Evolutionary conservation across 352 stramenopile species (phyloP).

Genomic region (Phytophthora aleatoria): DNA sequence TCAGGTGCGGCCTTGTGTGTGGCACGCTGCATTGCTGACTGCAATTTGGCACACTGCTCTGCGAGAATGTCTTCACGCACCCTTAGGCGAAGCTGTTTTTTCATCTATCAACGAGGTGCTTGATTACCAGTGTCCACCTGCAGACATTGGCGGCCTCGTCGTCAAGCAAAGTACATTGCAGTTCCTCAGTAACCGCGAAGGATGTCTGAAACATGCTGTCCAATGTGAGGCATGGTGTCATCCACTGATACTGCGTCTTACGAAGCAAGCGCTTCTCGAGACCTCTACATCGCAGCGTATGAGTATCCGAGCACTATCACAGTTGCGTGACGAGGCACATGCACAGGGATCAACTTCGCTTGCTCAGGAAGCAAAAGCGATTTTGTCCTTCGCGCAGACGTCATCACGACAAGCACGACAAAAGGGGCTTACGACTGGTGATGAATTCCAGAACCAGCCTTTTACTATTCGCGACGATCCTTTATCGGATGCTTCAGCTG

Average conservation of each 20-base stretch:
- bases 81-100: constrained; percentile 57
- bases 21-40: constrained; percentile 64
- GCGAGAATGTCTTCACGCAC: constrained; percentile 35
- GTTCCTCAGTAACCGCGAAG: constrained; percentile 53
- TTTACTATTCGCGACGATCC: constrained; percentile 13
- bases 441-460: not conserved
- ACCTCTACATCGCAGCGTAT: constrained; percentile 53
- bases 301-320: constrained; percentile 41
- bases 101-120: constrained; percentile 52
- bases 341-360: constrained; percentile 28
- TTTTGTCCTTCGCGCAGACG: constrained; percentile 44
- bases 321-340: constrained; percentile 44
- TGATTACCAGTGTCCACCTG: constrained; percentile 51
- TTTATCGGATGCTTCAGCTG: constrained; percentile 8
- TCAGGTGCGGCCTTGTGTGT: constrained; percentile 57
- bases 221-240: constrained; percentile 38
- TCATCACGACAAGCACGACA: not conserved
- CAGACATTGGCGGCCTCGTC: constrained; percentile 39
- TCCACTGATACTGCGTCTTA: constrained; percentile 48
- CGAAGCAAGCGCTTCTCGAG: constrained; percentile 63
- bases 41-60: constrained; percentile 67
- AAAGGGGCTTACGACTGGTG: not conserved
- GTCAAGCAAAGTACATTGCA: constrained; percentile 61
- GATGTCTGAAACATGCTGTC: constrained; percentile 37
- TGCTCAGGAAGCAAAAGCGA: constrained; percentile 38